phyloP scores from a whole-genome alignment of 345 rosid species.

The Garcia nutans region DNA sequence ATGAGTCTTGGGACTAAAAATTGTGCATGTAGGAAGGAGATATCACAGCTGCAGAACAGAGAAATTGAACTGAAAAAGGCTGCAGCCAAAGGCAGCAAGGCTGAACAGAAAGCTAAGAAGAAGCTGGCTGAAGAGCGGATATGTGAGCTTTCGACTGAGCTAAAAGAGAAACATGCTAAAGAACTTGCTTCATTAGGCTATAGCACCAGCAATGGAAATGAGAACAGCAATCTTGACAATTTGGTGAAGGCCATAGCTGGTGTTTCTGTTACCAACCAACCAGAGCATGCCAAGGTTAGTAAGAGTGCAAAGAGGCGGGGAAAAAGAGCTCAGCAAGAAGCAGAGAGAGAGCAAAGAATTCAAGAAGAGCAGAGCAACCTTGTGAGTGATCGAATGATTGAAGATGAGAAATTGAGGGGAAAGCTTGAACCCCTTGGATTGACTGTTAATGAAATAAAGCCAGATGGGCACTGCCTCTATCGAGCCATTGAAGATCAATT shows the following conservation, averaged over 20 bases:
- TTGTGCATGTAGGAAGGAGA: slow-evolving; percentile 65
- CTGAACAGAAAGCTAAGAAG: slow-evolving; percentile 96
- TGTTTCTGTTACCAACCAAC: slow-evolving; percentile 56
- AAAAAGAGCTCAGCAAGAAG: slow-evolving; percentile 90
- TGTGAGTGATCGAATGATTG: slow-evolving; percentile 67
- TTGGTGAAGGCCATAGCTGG: slow-evolving; percentile 88
- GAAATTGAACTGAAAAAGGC: slow-evolving; percentile 82
- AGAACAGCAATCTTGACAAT: slow-evolving; percentile 61
- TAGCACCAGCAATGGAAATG: slow-evolving; percentile 39
- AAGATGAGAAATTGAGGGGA: slow-evolving; percentile 51
- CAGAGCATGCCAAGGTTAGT: slow-evolving; percentile 65
- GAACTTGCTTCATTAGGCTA: slow-evolving; percentile 80
- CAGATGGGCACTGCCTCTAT: slow-evolving; percentile 94
- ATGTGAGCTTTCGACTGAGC: slow-evolving; percentile 58
- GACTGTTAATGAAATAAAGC: slow-evolving; percentile 67
- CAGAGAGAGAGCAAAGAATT: slow-evolving; percentile 84
- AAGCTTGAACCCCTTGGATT: slow-evolving; percentile 70
- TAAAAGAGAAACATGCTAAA: slow-evolving; percentile 69
- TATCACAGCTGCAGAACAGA: slow-evolving; percentile 67
- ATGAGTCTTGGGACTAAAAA: background rate
- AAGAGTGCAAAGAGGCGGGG: slow-evolving; percentile 74
- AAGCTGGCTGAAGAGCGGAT: slow-evolving; percentile 91
- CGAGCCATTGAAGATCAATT: slow-evolving; percentile 90
- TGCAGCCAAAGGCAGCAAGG: slow-evolving; percentile 95
- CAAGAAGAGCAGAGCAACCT: slow-evolving; percentile 81